These are phyloP conservation scores for Fallopia convolvulus DNA, from an alignment of 148 eudicot species.

Conservation along the genomic window DNA sequence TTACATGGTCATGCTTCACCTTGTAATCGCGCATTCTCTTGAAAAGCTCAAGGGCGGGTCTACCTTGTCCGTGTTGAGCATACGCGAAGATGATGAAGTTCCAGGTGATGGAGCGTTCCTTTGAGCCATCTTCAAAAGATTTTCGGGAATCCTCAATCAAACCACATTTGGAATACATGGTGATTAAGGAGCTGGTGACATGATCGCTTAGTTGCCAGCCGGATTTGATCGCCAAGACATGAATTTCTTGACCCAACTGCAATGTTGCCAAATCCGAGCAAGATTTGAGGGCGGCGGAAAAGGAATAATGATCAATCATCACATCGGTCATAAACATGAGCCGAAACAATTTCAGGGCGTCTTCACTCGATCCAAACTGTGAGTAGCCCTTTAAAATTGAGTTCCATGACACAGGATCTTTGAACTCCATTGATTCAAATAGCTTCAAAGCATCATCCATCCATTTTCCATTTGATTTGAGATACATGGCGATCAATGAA, in stretches of 20 bases:
- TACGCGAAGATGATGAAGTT: slow-evolving; percentile 70
- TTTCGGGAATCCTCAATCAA: slow-evolving; percentile 44
- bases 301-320: slow-evolving; percentile 54
- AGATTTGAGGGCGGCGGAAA: slow-evolving; percentile 65
- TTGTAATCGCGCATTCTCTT: slow-evolving; percentile 31
- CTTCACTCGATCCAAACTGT: slow-evolving; percentile 61
- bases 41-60: slow-evolving; percentile 50
- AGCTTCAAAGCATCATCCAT: slow-evolving; percentile 53
- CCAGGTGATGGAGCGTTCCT: slow-evolving; percentile 56
- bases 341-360: slow-evolving; percentile 44
- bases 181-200: slow-evolving; percentile 55
- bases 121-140: slow-evolving; percentile 50
- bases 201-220: slow-evolving; percentile 51
- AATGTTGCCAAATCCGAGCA: slow-evolving; percentile 70
- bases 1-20: slow-evolving; percentile 57
- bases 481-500: slow-evolving; percentile 65
- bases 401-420: slow-evolving; percentile 75
- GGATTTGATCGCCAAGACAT: slow-evolving; percentile 41
- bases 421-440: slow-evolving; percentile 39
- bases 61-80: slow-evolving; percentile 71
- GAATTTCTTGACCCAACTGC: slow-evolving; percentile 55
- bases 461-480: slow-evolving; percentile 28
- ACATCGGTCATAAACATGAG: slow-evolving; percentile 35
- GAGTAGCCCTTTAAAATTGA: slow-evolving; percentile 62
- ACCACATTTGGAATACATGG: slow-evolving; percentile 77